Evolutionary conservation across 257 asterid genomes (phyloP).

Genomic region (Mentha longifolia): DNA sequence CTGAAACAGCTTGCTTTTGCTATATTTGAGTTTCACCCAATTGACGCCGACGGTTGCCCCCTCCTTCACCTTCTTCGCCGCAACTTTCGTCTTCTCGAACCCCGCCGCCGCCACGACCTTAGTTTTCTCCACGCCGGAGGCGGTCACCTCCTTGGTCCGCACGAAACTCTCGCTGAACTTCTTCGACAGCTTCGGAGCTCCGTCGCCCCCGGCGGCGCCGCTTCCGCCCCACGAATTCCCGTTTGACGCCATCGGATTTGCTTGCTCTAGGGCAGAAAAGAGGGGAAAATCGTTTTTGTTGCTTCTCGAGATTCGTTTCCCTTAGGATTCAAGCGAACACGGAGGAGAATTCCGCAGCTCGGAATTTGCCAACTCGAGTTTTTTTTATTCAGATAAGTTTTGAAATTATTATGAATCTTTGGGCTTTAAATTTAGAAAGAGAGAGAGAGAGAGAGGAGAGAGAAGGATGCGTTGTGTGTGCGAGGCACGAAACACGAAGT

Average conservation of each 20-base stretch:
- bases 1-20: constrained; percentile 50
- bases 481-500: constrained; percentile 4
- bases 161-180: constrained; percentile 43
- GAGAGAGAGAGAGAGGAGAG: constrained; percentile 3
- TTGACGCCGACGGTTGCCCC: constrained; percentile 48
- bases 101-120: constrained; percentile 52
- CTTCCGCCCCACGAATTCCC: constrained; percentile 38
- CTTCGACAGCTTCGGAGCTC: constrained; percentile 40
- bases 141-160: constrained; percentile 43
- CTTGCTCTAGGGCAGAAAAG: neutral
- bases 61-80: constrained; percentile 42
- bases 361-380: neutral
- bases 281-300: neutral
- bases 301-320: neutral
- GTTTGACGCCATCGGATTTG: constrained; percentile 35
- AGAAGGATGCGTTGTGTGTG: neutral
- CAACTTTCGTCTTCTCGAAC: constrained; percentile 61
- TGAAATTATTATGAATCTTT: neutral
- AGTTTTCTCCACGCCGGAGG: constrained; percentile 40
- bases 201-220: constrained; percentile 27
- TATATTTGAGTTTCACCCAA: constrained; percentile 58
- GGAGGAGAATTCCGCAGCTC: constrained; percentile 8
- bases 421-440: neutral
- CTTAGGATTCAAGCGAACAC: neutral
- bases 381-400: neutral